Conservation (phyloP, 257 asterid genomes). For the Gentiana macrophylla region DNA sequence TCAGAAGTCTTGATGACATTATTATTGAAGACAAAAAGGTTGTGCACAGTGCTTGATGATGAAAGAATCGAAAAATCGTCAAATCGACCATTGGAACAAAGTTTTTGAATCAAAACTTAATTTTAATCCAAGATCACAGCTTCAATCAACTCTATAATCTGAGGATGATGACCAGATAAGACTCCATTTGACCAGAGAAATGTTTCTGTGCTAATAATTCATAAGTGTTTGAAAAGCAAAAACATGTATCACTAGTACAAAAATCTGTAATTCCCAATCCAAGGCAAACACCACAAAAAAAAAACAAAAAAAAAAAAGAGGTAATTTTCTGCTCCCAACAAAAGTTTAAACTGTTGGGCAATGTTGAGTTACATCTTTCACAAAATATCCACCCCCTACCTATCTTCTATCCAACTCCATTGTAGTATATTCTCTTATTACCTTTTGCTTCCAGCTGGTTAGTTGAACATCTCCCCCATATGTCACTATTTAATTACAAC, state of each 20-base stretch:
- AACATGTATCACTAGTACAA: no score
- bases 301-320: no score
- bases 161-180: no score
- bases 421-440: background rate
- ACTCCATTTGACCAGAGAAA: no score
- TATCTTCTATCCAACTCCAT: no score
- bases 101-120: background rate
- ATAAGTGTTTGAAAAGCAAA: no score
- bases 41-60: background rate
- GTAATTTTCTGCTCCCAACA: background rate
- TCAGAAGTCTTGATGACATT: background rate
- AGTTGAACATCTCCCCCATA: slow-evolving; percentile 6
- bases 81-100: background rate
- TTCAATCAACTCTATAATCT: no score
- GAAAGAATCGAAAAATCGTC: background rate
- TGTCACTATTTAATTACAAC: slow-evolving; percentile 9
- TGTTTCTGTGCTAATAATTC: no score
- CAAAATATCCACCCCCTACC: background rate
- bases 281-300: background rate
- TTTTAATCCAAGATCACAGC: background rate
- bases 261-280: no score
- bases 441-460: slow-evolving; percentile 2
- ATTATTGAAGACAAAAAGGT: background rate
- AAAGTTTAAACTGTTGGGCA: background rate
- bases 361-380: background rate